These are phyloP conservation scores for Toxoplasma gondii DNA, from an alignment of 169 alveolate genomes.

Conservation along the genomic window DNA sequence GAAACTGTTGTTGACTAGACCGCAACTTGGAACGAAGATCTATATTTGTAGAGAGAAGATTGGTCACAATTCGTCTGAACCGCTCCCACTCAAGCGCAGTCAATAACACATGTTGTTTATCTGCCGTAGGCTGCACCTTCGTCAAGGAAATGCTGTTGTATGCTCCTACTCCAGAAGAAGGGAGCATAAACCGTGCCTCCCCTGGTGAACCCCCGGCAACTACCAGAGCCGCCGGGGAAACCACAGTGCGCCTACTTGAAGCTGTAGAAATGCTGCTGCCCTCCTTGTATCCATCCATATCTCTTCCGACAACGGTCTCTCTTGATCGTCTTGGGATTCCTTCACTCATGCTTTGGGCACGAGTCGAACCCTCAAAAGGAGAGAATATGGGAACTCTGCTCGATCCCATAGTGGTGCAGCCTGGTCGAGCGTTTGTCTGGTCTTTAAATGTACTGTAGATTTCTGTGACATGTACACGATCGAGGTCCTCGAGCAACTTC, in stretches of 20 bases:
- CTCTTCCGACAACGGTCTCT: not conserved
- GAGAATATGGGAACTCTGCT: not conserved
- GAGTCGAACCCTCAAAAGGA: not conserved
- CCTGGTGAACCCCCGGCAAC: not conserved
- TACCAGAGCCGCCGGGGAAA: not conserved
- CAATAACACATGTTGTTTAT: not conserved
- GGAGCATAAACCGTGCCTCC: not conserved
- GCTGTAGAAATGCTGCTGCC: not conserved
- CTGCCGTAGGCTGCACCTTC: not conserved
- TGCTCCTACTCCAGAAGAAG: slow-evolving; percentile 20
- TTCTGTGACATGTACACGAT: not conserved
- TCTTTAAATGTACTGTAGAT: not conserved
- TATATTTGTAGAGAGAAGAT: not conserved
- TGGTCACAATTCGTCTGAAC: slow-evolving; percentile 19
- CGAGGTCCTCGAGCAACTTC: not conserved
- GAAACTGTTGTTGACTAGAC: not conserved
- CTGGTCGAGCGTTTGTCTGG: not conserved
- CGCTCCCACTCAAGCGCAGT: slow-evolving; percentile 37
- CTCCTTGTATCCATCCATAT: not conserved
- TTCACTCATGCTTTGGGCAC: not conserved
- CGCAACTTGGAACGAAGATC: slow-evolving; percentile 24
- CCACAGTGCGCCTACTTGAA: not conserved
- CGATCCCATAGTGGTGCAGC: not conserved
- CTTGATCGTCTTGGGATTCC: not conserved
- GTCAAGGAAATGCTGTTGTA: slow-evolving; percentile 23